Base-by-base conservation (phyloP, 768 basidiomycete genomes). In the Collybiopsis luxurians region DNA sequence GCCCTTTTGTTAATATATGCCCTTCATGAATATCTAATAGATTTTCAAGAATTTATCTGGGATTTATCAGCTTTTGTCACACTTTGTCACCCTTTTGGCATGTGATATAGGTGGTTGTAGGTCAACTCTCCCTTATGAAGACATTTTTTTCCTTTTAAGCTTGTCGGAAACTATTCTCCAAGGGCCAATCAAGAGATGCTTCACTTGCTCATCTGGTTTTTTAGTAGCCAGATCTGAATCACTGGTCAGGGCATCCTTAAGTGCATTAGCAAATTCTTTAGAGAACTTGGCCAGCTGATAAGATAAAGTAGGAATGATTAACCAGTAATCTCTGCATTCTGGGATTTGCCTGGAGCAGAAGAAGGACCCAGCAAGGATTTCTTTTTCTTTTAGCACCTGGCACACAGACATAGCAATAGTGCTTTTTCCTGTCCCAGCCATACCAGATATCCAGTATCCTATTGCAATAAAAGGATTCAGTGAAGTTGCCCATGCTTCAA, bases 311-410 rank as follows among this genome's bases (percentile, higher is more conserved):
- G 57, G 57, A 30, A 59, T 55, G 23, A 59, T 47, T 1, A n/a
- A 28, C 2, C 19, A 6, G 17, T 45, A 43, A n/a, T 53, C 15
- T 23, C 42, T 17, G 23, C 48, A 44, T 13, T 47, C 52, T 21
- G 40, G 30, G 3, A 59, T 31, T 27, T 59, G 52, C 11, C 39
- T 38, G 23, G 51, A 53, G 26, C 57, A 59, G 39, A 59, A 59
- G 21, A 59, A 59, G 3, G 42, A 34, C 13, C 31, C 31, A 13
- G 31, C 43, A 44, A 24, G 43, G 13, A 34, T n/a, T 9, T 9
- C 17, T 7, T 44, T 5, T 5, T n/a, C n/a, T n/a, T 24, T n/a
- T n/a, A 19, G 6, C 17, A 6, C 9, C 24, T 44, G 43, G 17
- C 31, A 24, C 17, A n/a, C 43, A 44, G 43, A 19, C 43, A 24